Percentiles rank a stretch among this genome's conserved stretches.
phyloP scores from a whole-genome alignment of 495 filamentous ascomycete genomes.

The Penicillium silybi region DNA sequence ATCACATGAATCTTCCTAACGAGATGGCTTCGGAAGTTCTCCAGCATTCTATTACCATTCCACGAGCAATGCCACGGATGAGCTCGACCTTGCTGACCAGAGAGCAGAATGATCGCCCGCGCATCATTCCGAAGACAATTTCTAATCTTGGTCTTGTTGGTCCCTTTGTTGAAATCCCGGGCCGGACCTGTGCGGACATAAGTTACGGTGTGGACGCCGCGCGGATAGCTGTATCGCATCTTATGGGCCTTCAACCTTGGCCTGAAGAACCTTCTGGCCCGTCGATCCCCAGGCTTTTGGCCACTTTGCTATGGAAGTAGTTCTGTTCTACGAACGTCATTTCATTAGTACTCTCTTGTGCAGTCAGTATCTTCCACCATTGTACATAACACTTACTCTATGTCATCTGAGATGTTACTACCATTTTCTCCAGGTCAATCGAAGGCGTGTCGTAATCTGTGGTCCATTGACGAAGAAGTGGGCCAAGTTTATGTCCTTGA shows the following conservation, averaged over 20 bases:
- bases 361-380: too few species aligned
- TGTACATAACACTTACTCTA: too few species aligned
- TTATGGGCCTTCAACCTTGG: conserved; percentile 2
- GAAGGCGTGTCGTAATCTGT: too few species aligned
- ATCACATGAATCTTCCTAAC: conserved; percentile 20
- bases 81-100: conserved; percentile 7
- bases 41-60: conserved; percentile 8
- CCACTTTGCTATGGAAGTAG: not conserved
- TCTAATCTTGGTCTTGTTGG: conserved; percentile 14
- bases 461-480: too few species aligned
- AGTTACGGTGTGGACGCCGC: conserved; percentile 8
- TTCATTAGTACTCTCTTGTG: too few species aligned
- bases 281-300: not conserved
- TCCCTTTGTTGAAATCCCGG: conserved; percentile 11
- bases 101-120: conserved; percentile 3
- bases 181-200: conserved; percentile 4
- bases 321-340: not conserved
- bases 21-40: not conserved
- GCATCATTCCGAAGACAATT: conserved; percentile 4
- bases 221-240: conserved; percentile 3
- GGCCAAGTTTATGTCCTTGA: too few species aligned
- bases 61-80: conserved; percentile 21
- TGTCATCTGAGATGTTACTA: too few species aligned
- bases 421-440: too few species aligned
- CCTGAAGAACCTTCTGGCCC: not conserved